Conservation (phyloP, 2,329 filamentous ascomycete species). For the Leptosphaerulina australis region DNA sequence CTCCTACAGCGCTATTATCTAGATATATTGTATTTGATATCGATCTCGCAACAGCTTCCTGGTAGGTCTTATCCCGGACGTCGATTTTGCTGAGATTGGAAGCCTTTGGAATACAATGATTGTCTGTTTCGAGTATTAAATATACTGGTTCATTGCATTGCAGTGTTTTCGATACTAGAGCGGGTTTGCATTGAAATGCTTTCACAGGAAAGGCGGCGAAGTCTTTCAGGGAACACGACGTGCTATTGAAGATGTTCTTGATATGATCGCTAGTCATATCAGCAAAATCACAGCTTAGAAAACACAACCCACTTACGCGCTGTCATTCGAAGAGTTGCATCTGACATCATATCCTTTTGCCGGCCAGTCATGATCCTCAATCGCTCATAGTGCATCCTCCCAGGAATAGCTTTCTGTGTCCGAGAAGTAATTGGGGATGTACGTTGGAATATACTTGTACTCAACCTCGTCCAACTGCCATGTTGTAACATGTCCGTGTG, state of each 20-base stretch:
- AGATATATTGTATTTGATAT: too few species aligned
- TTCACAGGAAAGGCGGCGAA: not conserved
- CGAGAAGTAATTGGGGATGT: conserved; percentile 10
- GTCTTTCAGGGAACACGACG: not conserved
- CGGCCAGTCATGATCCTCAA: conserved; percentile 36
- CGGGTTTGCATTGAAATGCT: not conserved
- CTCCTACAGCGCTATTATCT: too few species aligned
- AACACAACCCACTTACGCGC: not conserved
- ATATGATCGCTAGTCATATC: not conserved
- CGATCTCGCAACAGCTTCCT: too few species aligned
- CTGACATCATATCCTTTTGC: not conserved
- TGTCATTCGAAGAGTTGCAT: not conserved
- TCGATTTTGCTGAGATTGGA: too few species aligned
- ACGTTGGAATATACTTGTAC: conserved; percentile 1
- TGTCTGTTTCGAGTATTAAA: too few species aligned
- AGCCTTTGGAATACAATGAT: too few species aligned
- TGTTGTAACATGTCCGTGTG: not conserved
- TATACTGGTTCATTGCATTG: too few species aligned
- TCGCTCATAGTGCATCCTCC: conserved; percentile 29
- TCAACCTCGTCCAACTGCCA: conserved; percentile 12
- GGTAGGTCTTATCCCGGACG: too few species aligned
- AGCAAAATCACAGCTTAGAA: not conserved
- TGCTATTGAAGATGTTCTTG: not conserved
- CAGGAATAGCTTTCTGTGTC: conserved; percentile 14
- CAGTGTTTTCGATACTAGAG: too few species aligned